These are phyloP conservation scores for Lojkania enalia DNA, from an alignment of 2,329 filamentous ascomycete genomes.

Conservation along the genomic window DNA sequence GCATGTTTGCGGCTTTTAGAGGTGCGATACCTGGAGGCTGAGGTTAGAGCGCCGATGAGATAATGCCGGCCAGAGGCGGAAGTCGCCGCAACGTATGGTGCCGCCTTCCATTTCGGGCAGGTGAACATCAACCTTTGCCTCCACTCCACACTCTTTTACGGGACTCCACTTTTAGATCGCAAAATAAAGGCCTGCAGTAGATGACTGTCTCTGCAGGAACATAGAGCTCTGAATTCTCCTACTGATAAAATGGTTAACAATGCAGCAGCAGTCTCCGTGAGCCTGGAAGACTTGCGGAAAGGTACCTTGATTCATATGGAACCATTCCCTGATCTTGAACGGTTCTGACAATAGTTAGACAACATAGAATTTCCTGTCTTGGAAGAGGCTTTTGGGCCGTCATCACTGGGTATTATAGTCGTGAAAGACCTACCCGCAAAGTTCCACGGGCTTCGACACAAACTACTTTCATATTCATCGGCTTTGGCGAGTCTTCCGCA, in stretches of 20 bases:
- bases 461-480: constrained; percentile 81
- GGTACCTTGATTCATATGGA: constrained; percentile 36
- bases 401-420: constrained; percentile 89
- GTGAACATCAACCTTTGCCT: background rate
- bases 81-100: constrained; percentile 1
- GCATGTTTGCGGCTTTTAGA: constrained; percentile 57
- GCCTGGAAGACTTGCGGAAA: constrained; percentile 48
- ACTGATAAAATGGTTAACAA: constrained; percentile 19
- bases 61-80: constrained; percentile 19
- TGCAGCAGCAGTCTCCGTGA: constrained; percentile 35
- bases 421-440: constrained; percentile 78
- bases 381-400: constrained; percentile 82
- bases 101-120: background rate
- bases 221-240: background rate
- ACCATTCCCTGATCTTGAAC: constrained; percentile 6
- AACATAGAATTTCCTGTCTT: constrained; percentile 69
- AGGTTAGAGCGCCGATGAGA: background rate
- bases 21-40: no score
- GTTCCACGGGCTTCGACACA: constrained; percentile 72
- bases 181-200: no score
- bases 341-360: constrained; percentile 48
- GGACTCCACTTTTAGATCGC: background rate
- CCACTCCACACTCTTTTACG: background rate
- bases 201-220: background rate
- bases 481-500: constrained; percentile 81